These are phyloP conservation scores for Skeletonema grethae DNA, from an alignment of 108 stramenopile species.

Conservation along the genomic window DNA sequence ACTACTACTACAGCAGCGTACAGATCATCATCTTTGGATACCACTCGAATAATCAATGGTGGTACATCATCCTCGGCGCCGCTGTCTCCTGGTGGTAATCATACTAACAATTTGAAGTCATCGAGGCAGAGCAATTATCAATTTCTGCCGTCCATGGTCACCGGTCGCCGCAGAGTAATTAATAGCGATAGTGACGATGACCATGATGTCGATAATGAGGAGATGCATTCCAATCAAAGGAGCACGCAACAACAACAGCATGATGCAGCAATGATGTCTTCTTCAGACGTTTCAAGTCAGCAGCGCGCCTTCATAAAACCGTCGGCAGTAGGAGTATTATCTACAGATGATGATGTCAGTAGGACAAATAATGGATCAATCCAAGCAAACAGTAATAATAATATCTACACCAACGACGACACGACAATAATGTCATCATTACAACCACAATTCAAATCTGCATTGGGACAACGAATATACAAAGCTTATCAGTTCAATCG, in stretches of 20 bases:
- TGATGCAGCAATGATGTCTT: background rate
- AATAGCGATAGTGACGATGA: constrained; percentile 10
- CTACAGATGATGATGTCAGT: background rate
- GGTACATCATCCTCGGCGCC: background rate
- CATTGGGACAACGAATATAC: background rate
- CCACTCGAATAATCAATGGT: background rate
- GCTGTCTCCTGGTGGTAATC: background rate
- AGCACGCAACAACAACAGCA: no score
- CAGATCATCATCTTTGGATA: background rate
- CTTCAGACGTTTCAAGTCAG: background rate
- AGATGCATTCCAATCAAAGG: background rate
- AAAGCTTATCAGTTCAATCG: background rate
- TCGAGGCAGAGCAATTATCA: constrained; percentile 7
- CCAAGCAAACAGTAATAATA: background rate
- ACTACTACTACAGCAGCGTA: background rate
- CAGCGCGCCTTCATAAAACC: background rate
- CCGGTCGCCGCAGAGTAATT: background rate
- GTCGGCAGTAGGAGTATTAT: background rate
- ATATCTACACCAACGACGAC: background rate
- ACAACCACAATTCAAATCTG: background rate
- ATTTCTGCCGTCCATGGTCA: constrained; percentile 5
- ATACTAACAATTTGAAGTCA: background rate
- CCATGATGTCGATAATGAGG: background rate
- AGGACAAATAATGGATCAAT: background rate
- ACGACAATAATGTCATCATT: background rate